Conservation (phyloP, 2,329 filamentous ascomycete species). For the Talaromyces marneffei region DNA sequence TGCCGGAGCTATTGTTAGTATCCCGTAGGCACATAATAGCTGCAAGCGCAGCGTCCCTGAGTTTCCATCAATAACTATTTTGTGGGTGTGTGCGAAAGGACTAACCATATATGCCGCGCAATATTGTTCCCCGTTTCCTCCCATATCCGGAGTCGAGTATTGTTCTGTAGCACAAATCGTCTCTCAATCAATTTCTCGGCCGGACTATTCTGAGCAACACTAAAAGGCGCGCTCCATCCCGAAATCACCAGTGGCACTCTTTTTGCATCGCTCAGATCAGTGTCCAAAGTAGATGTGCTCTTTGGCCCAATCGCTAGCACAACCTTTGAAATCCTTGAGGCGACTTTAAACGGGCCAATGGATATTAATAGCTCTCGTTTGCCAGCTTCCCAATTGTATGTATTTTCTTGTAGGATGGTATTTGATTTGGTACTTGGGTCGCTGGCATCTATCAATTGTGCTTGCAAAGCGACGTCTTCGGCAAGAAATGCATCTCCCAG, state of each 20-base stretch:
- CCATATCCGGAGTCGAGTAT: conserved; percentile 48
- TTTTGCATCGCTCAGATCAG: conserved; percentile 20
- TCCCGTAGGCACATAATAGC: conserved; percentile 49
- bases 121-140: conserved; percentile 70
- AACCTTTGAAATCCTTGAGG: conserved; percentile 22
- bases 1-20: conserved; percentile 27
- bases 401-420: conserved; percentile 20
- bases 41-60: conserved; percentile 55
- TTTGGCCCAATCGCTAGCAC: conserved; percentile 24
- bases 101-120: conserved; percentile 64
- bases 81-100: background rate
- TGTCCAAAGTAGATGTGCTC: conserved; percentile 9
- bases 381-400: conserved; percentile 29
- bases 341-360: conserved; percentile 24
- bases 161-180: conserved; percentile 42
- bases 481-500: conserved; percentile 60
- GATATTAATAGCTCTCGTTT: conserved; percentile 30
- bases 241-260: conserved; percentile 47
- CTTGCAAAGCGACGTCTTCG: conserved; percentile 31
- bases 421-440: conserved; percentile 13
- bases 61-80: background rate
- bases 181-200: conserved; percentile 52
- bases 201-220: conserved; percentile 33
- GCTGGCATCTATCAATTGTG: conserved; percentile 20
- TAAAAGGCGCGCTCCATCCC: conserved; percentile 49